Conservation (phyloP, 352 stramenopile genomes). For the Phytophthora parvispora region DNA sequence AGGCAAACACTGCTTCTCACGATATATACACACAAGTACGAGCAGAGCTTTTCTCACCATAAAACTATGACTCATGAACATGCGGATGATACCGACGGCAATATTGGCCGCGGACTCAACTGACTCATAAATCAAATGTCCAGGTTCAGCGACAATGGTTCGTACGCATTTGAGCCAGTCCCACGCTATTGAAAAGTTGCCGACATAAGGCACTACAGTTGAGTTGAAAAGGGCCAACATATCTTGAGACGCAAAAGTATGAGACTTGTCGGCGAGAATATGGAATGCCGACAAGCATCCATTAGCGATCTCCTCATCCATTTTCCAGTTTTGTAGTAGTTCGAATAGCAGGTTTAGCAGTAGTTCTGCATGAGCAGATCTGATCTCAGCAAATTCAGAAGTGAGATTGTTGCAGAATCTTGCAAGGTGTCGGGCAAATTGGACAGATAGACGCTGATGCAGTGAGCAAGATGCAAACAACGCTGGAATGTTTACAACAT, state of each 20-base stretch:
- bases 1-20: constrained; percentile 15
- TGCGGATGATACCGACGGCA: constrained; percentile 16
- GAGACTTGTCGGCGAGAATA: background rate
- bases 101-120: constrained; percentile 4
- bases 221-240: constrained; percentile 19
- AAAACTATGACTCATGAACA: constrained; percentile 35
- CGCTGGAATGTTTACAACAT: constrained; percentile 19
- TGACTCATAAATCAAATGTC: constrained; percentile 11
- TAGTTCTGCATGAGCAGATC: background rate
- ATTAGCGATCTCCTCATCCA: constrained; percentile 27
- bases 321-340: constrained; percentile 29
- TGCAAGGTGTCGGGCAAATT: constrained; percentile 18
- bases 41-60: constrained; percentile 25
- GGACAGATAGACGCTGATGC: constrained; percentile 29
- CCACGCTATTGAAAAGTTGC: constrained; percentile 18
- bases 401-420: constrained; percentile 29
- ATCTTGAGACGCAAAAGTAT: background rate
- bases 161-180: constrained; percentile 33
- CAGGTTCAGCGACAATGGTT: constrained; percentile 11
- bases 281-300: constrained; percentile 6
- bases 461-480: constrained; percentile 34
- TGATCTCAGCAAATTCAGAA: constrained; percentile 2
- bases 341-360: constrained; percentile 29
- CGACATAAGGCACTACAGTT: constrained; percentile 9
- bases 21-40: constrained; percentile 18